These are phyloP conservation scores for Venturia effusa DNA, from an alignment of 2,329 filamentous ascomycete genomes.

Conservation along the genomic window DNA sequence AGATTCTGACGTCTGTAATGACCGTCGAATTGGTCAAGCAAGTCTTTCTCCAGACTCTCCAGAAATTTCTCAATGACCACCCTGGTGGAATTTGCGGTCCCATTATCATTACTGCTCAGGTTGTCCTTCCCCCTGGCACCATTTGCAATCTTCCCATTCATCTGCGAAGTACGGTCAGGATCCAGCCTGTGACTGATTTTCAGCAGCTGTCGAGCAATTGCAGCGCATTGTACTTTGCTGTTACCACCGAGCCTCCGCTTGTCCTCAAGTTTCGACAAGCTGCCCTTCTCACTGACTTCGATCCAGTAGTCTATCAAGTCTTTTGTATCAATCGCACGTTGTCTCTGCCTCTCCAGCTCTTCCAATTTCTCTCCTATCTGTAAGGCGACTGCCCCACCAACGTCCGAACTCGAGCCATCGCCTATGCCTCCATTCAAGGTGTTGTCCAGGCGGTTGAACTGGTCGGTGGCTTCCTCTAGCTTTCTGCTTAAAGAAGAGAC, in stretches of 20 bases:
- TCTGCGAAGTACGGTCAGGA: constrained; percentile 33
- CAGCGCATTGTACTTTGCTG: constrained; percentile 86
- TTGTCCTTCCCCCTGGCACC: constrained; percentile 32
- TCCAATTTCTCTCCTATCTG: constrained; percentile 91
- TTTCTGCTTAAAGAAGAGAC: constrained; percentile 35
- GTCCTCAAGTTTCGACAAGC: constrained; percentile 78
- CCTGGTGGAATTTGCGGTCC: constrained; percentile 49
- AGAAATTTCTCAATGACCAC: constrained; percentile 95
- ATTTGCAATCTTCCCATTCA: constrained; percentile 18
- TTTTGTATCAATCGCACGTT: constrained; percentile 81
- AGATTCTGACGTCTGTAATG: constrained; percentile 94
- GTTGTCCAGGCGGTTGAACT: constrained; percentile 81
- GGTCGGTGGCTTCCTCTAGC: constrained; percentile 81
- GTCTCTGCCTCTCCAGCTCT: constrained; percentile 84
- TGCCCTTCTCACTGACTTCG: constrained; percentile 82
- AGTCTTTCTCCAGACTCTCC: constrained; percentile 87
- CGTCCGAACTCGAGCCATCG: constrained; percentile 37
- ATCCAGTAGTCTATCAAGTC: constrained; percentile 96
- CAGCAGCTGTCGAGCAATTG: constrained; percentile 87
- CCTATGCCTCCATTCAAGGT: constrained; percentile 48
- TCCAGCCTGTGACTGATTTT: constrained; percentile 90
- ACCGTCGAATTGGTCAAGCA: constrained; percentile 93
- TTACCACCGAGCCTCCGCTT: constrained; percentile 77
- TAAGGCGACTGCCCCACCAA: constrained; percentile 78
- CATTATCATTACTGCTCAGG: constrained; percentile 20